A percentile compares a stretch with the other conserved stretches of the same genome.
Evolutionary conservation across 1,284 basidiomycete species (phyloP).

Genomic region (Sanghuangporus baumii): DNA sequence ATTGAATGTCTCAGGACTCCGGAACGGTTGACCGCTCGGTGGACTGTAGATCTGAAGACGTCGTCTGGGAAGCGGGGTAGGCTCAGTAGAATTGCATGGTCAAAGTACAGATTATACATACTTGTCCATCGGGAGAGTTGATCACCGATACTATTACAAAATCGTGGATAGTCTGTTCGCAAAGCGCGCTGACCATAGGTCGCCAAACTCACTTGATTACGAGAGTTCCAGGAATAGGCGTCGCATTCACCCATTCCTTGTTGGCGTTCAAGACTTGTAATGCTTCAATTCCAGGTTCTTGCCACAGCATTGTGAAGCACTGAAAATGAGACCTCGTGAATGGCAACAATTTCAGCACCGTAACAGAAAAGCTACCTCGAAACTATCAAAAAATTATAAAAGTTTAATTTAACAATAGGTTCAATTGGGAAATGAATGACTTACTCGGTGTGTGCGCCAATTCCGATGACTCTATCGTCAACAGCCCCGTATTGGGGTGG

Average conservation of each 20-base stretch:
- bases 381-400: too few relatives aligned
- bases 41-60: conserved; percentile 81
- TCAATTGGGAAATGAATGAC: background rate
- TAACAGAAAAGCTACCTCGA: too few relatives aligned
- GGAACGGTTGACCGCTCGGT: conserved; percentile 75
- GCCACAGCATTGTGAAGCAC: conserved; percentile 83
- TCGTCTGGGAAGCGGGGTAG: conserved; percentile 48
- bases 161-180: background rate
- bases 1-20: conserved; percentile 73
- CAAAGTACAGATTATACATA: conserved; percentile 32
- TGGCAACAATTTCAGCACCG: too few relatives aligned
- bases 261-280: conserved; percentile 67
- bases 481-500: conserved; percentile 64
- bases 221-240: conserved; percentile 55
- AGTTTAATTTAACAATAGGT: too few relatives aligned
- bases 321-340: conserved; percentile 23
- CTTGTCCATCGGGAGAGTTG: conserved; percentile 87
- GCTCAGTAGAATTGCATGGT: background rate
- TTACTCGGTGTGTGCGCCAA: conserved; percentile 75
- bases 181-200: background rate
- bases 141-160: conserved; percentile 66
- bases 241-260: conserved; percentile 61
- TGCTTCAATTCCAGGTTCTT: conserved; percentile 34
- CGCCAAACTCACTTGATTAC: conserved; percentile 56
- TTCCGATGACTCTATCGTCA: conserved; percentile 67